A percentile compares a stretch with the other conserved stretches of the same genome.
These are phyloP conservation scores for Gracilaria gracilis DNA, from an alignment of 23 red algal genomes.

Conservation along the genomic window DNA sequence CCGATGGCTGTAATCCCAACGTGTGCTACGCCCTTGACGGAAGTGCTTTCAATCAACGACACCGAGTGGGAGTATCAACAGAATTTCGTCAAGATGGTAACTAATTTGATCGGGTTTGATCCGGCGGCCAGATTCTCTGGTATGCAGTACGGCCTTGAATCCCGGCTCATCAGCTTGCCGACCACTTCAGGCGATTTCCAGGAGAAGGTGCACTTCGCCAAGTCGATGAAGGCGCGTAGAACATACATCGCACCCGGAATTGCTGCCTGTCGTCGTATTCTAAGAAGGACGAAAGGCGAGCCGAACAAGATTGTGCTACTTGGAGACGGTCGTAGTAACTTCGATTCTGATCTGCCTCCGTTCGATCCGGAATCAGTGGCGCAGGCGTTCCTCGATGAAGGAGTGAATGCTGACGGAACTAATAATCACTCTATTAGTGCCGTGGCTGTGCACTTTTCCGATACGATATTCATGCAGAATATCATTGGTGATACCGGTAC, in stretches of 20 bases:
- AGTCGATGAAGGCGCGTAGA: background rate
- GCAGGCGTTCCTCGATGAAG: background rate
- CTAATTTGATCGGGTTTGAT: background rate
- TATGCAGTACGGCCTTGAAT: constrained; percentile 24
- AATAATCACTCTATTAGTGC: background rate
- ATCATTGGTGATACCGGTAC: background rate
- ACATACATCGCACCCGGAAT: constrained; percentile 24
- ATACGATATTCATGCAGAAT: background rate
- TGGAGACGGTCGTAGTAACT: constrained; percentile 41
- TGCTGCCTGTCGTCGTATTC: background rate
- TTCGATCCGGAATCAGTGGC: background rate
- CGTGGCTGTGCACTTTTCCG: background rate
- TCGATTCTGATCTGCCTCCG: background rate
- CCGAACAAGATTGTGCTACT: constrained; percentile 29
- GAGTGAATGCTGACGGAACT: no score
- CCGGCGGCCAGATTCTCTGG: background rate
- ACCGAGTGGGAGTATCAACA: constrained; percentile 2
- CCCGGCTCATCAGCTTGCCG: background rate
- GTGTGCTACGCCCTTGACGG: constrained; percentile 43
- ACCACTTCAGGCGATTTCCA: background rate
- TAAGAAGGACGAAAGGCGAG: background rate
- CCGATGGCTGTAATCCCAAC: constrained; percentile 20
- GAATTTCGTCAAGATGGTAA: constrained; percentile 2
- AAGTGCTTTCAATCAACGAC: constrained; percentile 4
- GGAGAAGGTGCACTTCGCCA: background rate